phyloP scores from a whole-genome alignment of 2,329 filamentous ascomycete genomes.

The Macrophomina phaseolina region DNA sequence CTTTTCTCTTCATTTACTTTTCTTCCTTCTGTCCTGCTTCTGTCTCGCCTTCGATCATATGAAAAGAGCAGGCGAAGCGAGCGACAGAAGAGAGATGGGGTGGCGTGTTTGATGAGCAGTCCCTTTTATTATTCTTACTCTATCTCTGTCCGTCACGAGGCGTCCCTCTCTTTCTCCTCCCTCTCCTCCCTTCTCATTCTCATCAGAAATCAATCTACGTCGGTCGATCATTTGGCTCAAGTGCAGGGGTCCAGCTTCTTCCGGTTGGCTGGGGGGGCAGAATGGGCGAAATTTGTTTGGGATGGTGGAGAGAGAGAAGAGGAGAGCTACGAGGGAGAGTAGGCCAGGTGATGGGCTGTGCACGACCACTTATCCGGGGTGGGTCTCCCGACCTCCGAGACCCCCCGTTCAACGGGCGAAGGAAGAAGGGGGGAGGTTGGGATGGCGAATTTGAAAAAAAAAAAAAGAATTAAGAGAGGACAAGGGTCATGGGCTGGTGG shows the following conservation, averaged over 20 bases:
- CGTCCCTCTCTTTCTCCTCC: not conserved
- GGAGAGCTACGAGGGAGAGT: too few relatives aligned
- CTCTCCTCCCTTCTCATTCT: not conserved
- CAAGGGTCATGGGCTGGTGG: too few relatives aligned
- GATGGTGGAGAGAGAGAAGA: too few relatives aligned
- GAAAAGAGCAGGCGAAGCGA: not conserved
- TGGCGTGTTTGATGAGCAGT: constrained; percentile 9
- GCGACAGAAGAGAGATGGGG: not conserved
- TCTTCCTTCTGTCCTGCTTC: not conserved
- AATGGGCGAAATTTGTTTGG: not conserved
- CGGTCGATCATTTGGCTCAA: not conserved
- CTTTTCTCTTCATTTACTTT: not conserved
- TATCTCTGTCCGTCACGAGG: not conserved
- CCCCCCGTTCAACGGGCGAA: too few relatives aligned
- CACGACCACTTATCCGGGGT: too few relatives aligned
- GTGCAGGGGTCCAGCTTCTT: too few relatives aligned
- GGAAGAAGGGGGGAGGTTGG: too few relatives aligned
- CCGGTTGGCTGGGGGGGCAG: not conserved
- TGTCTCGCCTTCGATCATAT: too few relatives aligned
- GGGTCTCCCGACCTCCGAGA: too few relatives aligned
- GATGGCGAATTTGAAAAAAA: too few relatives aligned
- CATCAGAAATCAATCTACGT: not conserved
- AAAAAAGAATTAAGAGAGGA: too few relatives aligned
- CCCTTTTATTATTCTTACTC: not conserved
- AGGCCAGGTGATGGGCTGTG: too few relatives aligned